Base-by-base conservation (phyloP, 768 basidiomycete species). In the Xerocomellus dryophilus region DNA sequence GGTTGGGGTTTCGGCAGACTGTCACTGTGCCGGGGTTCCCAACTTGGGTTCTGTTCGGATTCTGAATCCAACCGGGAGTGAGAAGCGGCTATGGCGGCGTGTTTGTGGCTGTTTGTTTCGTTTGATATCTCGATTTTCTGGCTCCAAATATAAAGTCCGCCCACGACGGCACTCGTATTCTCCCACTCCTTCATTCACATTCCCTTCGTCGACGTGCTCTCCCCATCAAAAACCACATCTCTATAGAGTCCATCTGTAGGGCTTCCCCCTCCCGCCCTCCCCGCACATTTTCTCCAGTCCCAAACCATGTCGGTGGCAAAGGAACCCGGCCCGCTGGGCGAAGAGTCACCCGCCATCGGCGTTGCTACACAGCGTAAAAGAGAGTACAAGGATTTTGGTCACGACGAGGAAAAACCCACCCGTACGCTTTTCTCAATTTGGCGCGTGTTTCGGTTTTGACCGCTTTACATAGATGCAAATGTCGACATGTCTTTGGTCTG, bases 371-470 rank as follows among this genome's bases (percentile, higher is more conserved):
- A 78, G 73, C 85, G 73, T 69, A 88, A 90, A 76, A 80, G 89
- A 75, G 87, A 89, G 76, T 93, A 93, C 78, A 93, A 88, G 78
- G 90, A 91, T 40, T 88, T 91, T 53, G 82, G 81, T 54, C 85
- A 92, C 66, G 88, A 89, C 2, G 75, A 84, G 45, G 78, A 83
- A 48, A 81, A 82, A 61, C 73, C 85, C 40, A 81, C 84, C 51
- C 86, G 89, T 90, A 66, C 45, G 88, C 78, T 25, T 48, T 54
- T 43, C 1, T 32, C 2, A 1, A 2, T 32, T 31, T 42, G 0
- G 3, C 15, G 7, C 46, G 8, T 18, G 4, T 29, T 35, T 40
- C 2, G 46, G 2, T 53, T 47, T 23, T 60, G 14, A 61, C 55
- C 29, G 52, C 31, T 5, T n/a, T 7, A 17, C 6, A 9, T 58